Percentiles rank a stretch among this genome's conserved stretches.
phyloP scores from a whole-genome alignment of 805 yeast genomes.

The Nakazawaea holstii region DNA sequence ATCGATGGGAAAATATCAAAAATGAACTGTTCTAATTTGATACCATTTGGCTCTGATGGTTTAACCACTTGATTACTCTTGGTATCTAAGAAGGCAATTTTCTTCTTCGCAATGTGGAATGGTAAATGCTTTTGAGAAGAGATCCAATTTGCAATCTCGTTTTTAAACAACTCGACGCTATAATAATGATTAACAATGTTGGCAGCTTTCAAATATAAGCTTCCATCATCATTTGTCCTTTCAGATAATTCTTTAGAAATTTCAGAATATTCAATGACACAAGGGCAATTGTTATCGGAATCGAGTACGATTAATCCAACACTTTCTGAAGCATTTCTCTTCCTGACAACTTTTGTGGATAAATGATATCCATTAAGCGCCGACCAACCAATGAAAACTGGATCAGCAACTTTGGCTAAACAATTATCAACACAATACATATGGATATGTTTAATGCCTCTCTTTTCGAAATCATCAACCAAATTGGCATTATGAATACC shows the following conservation, averaged over 20 bases:
- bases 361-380: conserved; percentile 59
- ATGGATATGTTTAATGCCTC: conserved; percentile 83
- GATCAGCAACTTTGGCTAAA: conserved; percentile 90
- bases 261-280: conserved; percentile 94
- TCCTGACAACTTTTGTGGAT: conserved; percentile 93
- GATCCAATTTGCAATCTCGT: conserved; percentile 65
- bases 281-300: conserved; percentile 53
- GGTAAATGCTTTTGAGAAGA: conserved; percentile 64
- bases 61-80: conserved; percentile 39
- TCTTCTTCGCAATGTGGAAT: conserved; percentile 93
- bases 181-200: conserved; percentile 97
- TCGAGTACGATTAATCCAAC: conserved; percentile 89
- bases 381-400: conserved; percentile 82
- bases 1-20: conserved; percentile 92
- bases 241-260: conserved; percentile 70
- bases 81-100: conserved; percentile 58
- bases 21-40: conserved; percentile 93
- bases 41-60: conserved; percentile 83
- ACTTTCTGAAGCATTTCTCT: conserved; percentile 78
- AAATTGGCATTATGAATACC: conserved; percentile 66
- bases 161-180: conserved; percentile 64
- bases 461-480: conserved; percentile 57
- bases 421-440: conserved; percentile 97
- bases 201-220: conserved; percentile 82
- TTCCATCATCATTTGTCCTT: conserved; percentile 53